A percentile compares a stretch with the other conserved stretches of the same genome.
Conservation (phyloP, 1,139 yeast species). For the Nadsonia starkeyi-henricii region DNA sequence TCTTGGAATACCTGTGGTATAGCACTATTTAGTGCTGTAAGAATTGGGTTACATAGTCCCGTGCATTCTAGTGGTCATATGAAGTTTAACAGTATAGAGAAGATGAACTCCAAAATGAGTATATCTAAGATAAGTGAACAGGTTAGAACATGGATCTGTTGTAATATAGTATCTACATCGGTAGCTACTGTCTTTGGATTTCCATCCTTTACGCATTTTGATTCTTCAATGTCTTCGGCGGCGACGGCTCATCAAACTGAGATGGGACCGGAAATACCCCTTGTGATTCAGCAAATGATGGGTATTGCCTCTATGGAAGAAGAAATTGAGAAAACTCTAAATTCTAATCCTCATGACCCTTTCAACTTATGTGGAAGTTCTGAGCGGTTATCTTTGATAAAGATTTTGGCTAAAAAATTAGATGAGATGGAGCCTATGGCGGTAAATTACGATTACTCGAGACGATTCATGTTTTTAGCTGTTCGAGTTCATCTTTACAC, state of each 20-base stretch:
- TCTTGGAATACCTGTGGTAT: constrained; percentile 92
- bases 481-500: constrained; percentile 70
- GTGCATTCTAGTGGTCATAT: constrained; percentile 32
- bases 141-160: constrained; percentile 80
- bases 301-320: constrained; percentile 77
- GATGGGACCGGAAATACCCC: constrained; percentile 36
- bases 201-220: constrained; percentile 83
- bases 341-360: constrained; percentile 55
- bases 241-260: too few species aligned
- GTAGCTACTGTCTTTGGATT: constrained; percentile 89
- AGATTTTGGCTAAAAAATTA: constrained; percentile 54
- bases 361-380: constrained; percentile 48
- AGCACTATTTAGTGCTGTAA: constrained; percentile 79
- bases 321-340: constrained; percentile 65
- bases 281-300: constrained; percentile 55
- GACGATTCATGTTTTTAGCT: constrained; percentile 54
- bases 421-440: constrained; percentile 51
- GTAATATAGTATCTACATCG: constrained; percentile 79
- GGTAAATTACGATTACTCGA: constrained; percentile 39
- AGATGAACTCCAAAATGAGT: constrained; percentile 16
- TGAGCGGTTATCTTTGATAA: constrained; percentile 61
- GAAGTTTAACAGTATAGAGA: constrained; percentile 34
- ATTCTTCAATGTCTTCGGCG: constrained; percentile 55
- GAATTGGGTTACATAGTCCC: constrained; percentile 79
- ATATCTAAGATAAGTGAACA: constrained; percentile 52